A percentile compares a stretch with the other conserved stretches of the same genome.
These are phyloP conservation scores for Mantamonas sphyraenae DNA, from an alignment of 78 protist genomes.

Conservation along the genomic window DNA sequence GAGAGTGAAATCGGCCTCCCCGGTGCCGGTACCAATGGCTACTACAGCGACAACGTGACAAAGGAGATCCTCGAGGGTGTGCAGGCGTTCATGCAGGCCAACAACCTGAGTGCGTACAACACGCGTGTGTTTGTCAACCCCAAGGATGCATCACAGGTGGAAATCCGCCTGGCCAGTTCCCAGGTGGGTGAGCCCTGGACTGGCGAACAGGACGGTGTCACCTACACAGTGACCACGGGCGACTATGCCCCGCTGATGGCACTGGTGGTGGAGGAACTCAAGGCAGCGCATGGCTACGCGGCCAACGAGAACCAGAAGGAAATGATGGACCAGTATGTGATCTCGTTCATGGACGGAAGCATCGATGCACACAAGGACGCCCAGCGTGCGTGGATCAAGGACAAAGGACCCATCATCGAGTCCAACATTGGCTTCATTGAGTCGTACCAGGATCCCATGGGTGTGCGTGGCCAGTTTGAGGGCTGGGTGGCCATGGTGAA, in stretches of 20 bases:
- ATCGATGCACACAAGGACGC: constrained; percentile 59
- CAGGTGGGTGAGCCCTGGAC: not conserved
- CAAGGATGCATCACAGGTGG: not conserved
- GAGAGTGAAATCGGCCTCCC: not conserved
- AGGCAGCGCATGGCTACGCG: constrained; percentile 27
- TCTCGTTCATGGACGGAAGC: constrained; percentile 34
- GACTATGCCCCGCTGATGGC: not conserved
- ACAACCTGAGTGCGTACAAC: constrained; percentile 10
- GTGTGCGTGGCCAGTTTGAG: constrained; percentile 75
- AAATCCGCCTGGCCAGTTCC: not conserved
- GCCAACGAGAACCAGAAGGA: constrained; percentile 47
- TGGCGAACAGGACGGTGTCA: not conserved
- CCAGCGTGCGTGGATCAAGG: constrained; percentile 61
- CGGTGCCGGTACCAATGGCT: constrained; percentile 37
- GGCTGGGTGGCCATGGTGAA: constrained; percentile 72
- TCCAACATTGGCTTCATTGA: constrained; percentile 74
- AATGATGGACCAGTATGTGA: constrained; percentile 57
- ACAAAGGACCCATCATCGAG: constrained; percentile 61
- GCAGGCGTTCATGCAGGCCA: constrained; percentile 7
- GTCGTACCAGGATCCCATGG: constrained; percentile 62
- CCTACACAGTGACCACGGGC: not conserved
- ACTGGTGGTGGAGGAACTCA: too few species aligned
- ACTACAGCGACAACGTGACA: constrained; percentile 41
- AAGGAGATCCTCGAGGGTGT: constrained; percentile 40
- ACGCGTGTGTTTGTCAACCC: constrained; percentile 3